Evolutionary conservation across 208 protist genomes (phyloP), one percentile per base, ranked within the genome.

Genomic region (Leishmania braziliensis): DNA sequence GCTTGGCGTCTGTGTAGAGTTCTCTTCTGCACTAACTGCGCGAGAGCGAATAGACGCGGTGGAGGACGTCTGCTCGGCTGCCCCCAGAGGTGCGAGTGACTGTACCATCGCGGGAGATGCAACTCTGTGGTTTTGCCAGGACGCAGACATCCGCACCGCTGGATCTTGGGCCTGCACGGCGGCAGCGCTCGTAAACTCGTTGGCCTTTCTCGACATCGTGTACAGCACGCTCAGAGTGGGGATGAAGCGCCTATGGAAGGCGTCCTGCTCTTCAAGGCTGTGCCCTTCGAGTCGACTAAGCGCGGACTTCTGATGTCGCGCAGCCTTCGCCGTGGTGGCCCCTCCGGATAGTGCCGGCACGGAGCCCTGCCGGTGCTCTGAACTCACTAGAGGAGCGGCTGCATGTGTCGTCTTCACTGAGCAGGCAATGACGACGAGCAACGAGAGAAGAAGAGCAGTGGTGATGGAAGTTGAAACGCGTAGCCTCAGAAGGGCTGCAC

Each of bases 151-250:
- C n/a, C n/a, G 29, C 62, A 8, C 63, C n/a, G 63, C 29, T 43
- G 29, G 29, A 43, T 39, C 33, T 16, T 39, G 26, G 6, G 56
- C 56, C 23, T 29, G 60, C n/a, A n/a, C 60, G n/a, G 33, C 20
- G 65, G 18, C 65, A 3, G 6, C 5, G 3, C 12, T 71, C 36
- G 20, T 16, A 8, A 43, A 33, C 56, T 69, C 29, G 12, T 48
- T 16, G 4, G 18, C 29, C 26, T 33, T 56, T 66, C 2, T 16
- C 0, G 66, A 75, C 51, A 46, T 51, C 18, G 74, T 69, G 54
- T 79, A 76, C 14, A 79, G 14, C 36, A 79, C 26, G 43, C 66
- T 51, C 51, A 83, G 66, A 23, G 68, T 72, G 33, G 80, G 56
- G 39, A 79, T 79, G 43, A 58, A 51, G 23, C 54, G 48, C 46